A percentile compares a stretch with the other conserved stretches of the same genome.
Evolutionary conservation across 257 asterid species (phyloP).

Genomic region (Nicotiana knightiana): DNA sequence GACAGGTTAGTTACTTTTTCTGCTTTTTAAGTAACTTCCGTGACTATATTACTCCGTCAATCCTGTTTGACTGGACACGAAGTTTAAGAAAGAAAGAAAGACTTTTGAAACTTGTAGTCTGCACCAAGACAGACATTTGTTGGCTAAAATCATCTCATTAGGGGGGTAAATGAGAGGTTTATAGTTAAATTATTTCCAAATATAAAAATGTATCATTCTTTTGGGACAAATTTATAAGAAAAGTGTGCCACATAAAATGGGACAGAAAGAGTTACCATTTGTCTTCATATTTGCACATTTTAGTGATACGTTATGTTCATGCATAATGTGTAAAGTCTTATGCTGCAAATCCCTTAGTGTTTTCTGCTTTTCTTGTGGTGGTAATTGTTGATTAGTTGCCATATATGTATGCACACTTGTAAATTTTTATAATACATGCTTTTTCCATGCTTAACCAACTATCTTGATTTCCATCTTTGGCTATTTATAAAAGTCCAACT

Average conservation of each 20-base stretch:
- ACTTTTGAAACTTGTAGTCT: too few relatives aligned
- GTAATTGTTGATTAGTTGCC: neutral
- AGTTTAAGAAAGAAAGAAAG: too few relatives aligned
- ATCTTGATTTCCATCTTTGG: neutral
- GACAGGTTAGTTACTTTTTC: slow-evolving; percentile 32
- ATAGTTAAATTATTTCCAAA: too few relatives aligned
- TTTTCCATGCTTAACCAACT: neutral
- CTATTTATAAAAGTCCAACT: neutral
- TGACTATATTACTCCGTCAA: too few relatives aligned
- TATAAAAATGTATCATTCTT: too few relatives aligned
- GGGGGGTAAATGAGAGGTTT: too few relatives aligned
- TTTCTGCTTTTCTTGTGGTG: neutral
- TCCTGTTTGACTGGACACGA: too few relatives aligned
- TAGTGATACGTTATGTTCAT: neutral
- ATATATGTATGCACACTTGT: neutral
- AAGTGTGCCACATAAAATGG: too few relatives aligned
- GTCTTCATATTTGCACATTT: neutral
- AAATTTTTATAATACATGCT: neutral
- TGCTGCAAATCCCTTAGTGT: neutral
- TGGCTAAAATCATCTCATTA: too few relatives aligned
- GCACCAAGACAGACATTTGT: too few relatives aligned
- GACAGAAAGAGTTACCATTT: neutral
- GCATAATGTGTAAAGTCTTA: neutral
- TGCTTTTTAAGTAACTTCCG: neutral
- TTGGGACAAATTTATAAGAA: too few relatives aligned